These are phyloP conservation scores for Arctostaphylos glauca DNA, from an alignment of 148 eudicot genomes.

Conservation along the genomic window DNA sequence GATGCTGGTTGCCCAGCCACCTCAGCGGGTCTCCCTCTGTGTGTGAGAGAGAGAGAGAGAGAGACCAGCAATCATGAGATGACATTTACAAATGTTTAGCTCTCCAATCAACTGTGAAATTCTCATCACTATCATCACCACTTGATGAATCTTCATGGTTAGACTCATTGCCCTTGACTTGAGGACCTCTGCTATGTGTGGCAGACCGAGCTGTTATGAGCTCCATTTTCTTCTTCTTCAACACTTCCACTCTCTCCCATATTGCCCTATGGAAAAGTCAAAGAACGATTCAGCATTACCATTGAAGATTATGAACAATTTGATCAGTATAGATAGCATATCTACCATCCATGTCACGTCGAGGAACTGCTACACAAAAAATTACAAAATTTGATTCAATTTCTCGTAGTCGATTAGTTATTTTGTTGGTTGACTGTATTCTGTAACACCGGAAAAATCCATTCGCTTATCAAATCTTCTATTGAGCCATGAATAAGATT, in stretches of 20 bases:
- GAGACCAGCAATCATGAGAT: neutral
- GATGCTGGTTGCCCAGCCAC: no score
- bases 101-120: slow-evolving; percentile 83
- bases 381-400: neutral
- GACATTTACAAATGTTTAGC: slow-evolving; percentile 62
- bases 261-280: slow-evolving; percentile 40
- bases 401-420: neutral
- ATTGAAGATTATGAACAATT: neutral
- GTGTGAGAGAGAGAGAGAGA: slow-evolving; percentile 16
- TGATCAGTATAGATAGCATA: neutral
- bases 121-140: slow-evolving; percentile 67
- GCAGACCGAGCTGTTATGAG: slow-evolving; percentile 55
- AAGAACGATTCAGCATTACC: neutral
- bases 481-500: neutral
- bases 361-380: neutral
- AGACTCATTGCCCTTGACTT: slow-evolving; percentile 34
- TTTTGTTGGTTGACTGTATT: neutral
- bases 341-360: neutral
- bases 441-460: neutral
- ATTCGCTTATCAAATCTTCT: neutral
- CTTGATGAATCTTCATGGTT: slow-evolving; percentile 67
- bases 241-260: slow-evolving; percentile 64
- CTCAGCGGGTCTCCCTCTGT: no score
- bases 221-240: slow-evolving; percentile 75
- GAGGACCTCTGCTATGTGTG: slow-evolving; percentile 27